Base-by-base conservation (phyloP, 768 basidiomycete genomes). In the Coprinopsis strossmayeri region DNA sequence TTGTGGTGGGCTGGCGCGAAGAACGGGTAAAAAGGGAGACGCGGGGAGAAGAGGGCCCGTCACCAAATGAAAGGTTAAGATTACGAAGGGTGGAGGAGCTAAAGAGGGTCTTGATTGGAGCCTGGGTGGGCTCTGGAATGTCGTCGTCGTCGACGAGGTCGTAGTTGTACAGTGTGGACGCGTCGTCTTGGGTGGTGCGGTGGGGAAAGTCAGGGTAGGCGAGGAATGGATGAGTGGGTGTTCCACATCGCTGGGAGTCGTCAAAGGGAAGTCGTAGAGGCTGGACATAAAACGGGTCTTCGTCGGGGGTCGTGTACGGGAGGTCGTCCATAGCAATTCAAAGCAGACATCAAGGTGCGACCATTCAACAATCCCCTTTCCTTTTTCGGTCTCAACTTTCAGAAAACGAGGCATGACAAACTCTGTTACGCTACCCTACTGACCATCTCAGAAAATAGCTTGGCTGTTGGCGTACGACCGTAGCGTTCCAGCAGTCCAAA, bases 401-500 rank as follows among this genome's bases (percentile, higher is more conserved):
- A 44, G 38, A 50, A 49, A 62, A 66, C 66, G 69, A 69, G 67
- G 67, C 70, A 61, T 52, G 30, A 46, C 34, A 49, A 38, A 38
- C 11, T 18, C 18, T 18, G 5, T 23, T 42, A 5, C 25, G 25
- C 25, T 42, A 68, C 48, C n/a, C 54, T 58, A 28, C 45, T 53
- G 28, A 76, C 69, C 48, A 95, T 84, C 12, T 60, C 64, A 55
- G 67, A 61, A 65, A 95, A 92, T 18, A 92, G 61, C 61, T 72
- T 75, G 34, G 78, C 78, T 1, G 89, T 86, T 11, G 81, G 66
- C 25, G 92, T 95, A 56, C 64, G 65, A 58, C 69, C 55, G 62
- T 95, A 95, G 55, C 72, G 68, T 49, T 70, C 65, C 49, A 88
- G 63, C 50, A 93, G 64, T 13, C 62, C 68, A 58, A 81, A 83